phyloP scores from a whole-genome alignment of 352 stramenopile genomes.

The Pythium chondricola region DNA sequence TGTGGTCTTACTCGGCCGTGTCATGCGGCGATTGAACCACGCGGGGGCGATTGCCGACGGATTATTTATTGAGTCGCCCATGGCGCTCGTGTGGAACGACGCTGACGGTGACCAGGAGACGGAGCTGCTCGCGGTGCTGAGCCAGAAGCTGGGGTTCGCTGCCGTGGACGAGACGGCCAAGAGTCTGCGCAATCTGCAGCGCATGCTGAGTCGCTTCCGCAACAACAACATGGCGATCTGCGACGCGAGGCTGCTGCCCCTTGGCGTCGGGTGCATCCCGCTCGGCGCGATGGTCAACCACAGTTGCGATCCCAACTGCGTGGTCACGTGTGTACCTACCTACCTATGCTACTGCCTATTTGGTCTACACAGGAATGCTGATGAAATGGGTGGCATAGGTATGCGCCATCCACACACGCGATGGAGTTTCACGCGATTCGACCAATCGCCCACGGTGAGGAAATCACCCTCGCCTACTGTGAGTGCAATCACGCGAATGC shows the following conservation, averaged over 20 bases:
- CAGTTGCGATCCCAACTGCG: conserved; percentile 63
- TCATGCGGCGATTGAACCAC: conserved; percentile 41
- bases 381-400: conserved; percentile 17
- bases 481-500: background rate
- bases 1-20: conserved; percentile 45
- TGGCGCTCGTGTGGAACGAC: conserved; percentile 51
- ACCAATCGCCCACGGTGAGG: conserved; percentile 35
- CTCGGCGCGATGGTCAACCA: conserved; percentile 75
- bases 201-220: conserved; percentile 64
- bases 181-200: conserved; percentile 20
- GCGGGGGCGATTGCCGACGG: background rate
- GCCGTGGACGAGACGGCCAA: conserved; percentile 16
- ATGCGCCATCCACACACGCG: conserved; percentile 31
- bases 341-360: background rate
- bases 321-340: conserved; percentile 44
- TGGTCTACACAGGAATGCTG: background rate
- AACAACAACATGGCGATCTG: conserved; percentile 81
- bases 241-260: conserved; percentile 46
- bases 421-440: conserved; percentile 53
- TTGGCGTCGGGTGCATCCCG: conserved; percentile 56
- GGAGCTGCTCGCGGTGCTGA: conserved; percentile 37
- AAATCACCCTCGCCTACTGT: conserved; percentile 71
- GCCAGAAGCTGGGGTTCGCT: conserved; percentile 48
- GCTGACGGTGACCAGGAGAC: conserved; percentile 43
- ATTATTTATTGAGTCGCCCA: conserved; percentile 8